phyloP scores from a whole-genome alignment of 177 flowering plant species.

The Vitis hybrid region DNA sequence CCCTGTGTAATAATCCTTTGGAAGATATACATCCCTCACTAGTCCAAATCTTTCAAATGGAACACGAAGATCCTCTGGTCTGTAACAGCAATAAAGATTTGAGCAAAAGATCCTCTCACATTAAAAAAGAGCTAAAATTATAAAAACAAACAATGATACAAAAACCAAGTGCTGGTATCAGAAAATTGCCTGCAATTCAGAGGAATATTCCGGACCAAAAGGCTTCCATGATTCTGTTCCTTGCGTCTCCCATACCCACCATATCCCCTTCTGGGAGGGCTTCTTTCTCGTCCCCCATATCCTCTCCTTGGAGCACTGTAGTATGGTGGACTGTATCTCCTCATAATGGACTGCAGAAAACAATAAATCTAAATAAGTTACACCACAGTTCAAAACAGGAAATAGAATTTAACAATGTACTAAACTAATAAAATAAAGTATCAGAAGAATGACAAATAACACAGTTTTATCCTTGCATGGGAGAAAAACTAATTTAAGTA shows the following conservation, averaged over 20 bases:
- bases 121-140: not conserved
- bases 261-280: conserved; percentile 10
- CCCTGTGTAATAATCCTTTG: conserved; percentile 85
- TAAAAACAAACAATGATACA: not conserved
- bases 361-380: too few relatives aligned
- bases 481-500: not conserved
- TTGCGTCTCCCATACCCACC: conserved; percentile 61
- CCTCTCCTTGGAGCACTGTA: conserved; percentile 49
- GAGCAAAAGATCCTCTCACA: not conserved
- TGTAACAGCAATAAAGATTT: conserved; percentile 23
- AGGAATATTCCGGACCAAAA: conserved; percentile 84
- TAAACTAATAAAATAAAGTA: not conserved
- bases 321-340: conserved; percentile 71
- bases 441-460: not conserved
- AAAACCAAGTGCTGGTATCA: not conserved
- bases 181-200: conserved; percentile 65
- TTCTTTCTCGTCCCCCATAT: conserved; percentile 20
- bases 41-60: conserved; percentile 84
- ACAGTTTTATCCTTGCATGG: not conserved
- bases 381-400: not conserved
- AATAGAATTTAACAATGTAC: not conserved
- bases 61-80: conserved; percentile 75
- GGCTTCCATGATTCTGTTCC: conserved; percentile 68
- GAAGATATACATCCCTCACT: conserved; percentile 80
- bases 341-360: conserved; percentile 31